A percentile compares a stretch with the other conserved stretches of the same genome.
Conservation (phyloP, 352 stramenopile genomes). For the Detonula confervacea region DNA sequence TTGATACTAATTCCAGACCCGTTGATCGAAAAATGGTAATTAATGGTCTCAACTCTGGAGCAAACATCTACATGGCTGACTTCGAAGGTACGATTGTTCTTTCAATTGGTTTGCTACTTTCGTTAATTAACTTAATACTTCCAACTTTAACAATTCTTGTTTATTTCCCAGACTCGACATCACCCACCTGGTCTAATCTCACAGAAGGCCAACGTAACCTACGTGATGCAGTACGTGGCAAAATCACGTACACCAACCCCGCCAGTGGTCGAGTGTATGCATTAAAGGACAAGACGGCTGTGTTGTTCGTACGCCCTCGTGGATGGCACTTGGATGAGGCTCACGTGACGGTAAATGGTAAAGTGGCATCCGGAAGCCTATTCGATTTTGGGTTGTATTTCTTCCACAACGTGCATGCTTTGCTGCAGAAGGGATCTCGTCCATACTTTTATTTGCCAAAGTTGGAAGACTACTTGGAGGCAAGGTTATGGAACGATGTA, state of each 20-base stretch:
- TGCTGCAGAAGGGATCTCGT: slow-evolving; percentile 88
- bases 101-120: background rate
- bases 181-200: slow-evolving; percentile 93
- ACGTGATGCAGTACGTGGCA: slow-evolving; percentile 90
- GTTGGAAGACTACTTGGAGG: slow-evolving; percentile 94
- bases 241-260: slow-evolving; percentile 87
- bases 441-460: slow-evolving; percentile 97
- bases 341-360: slow-evolving; percentile 93
- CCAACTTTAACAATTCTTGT: too few species aligned
- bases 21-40: slow-evolving; percentile 97
- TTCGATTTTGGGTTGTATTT: slow-evolving; percentile 97
- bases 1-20: slow-evolving; percentile 12
- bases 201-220: slow-evolving; percentile 93
- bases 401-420: slow-evolving; percentile 93
- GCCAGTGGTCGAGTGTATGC: slow-evolving; percentile 81
- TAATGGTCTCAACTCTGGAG: slow-evolving; percentile 94
- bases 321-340: slow-evolving; percentile 95
- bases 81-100: slow-evolving; percentile 86
- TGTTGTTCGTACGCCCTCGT: slow-evolving; percentile 90
- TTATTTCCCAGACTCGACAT: slow-evolving; percentile 86
- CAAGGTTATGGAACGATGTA: slow-evolving; percentile 96
- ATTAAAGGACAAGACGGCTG: slow-evolving; percentile 84
- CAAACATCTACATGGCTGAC: slow-evolving; percentile 93
- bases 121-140: too few species aligned
- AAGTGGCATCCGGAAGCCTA: slow-evolving; percentile 91